Evolutionary conservation across 805 yeast species (phyloP).

Genomic region (Candida loeiensis): DNA sequence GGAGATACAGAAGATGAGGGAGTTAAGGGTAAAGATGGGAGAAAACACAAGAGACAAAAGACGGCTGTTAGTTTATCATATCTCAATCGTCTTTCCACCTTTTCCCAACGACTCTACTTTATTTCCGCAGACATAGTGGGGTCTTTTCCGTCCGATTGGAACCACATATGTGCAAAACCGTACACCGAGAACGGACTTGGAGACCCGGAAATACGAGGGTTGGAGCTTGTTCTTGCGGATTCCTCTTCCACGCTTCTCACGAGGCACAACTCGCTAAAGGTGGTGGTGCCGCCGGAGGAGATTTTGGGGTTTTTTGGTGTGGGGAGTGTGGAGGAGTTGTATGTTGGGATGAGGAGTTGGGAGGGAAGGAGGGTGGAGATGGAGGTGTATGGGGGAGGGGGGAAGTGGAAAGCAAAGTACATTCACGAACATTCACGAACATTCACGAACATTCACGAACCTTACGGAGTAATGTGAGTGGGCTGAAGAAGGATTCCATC

Average conservation of each 20-base stretch:
- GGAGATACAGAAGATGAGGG: too few relatives aligned
- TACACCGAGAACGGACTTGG: conserved; percentile 14
- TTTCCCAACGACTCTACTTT: neutral
- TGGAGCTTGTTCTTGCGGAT: conserved; percentile 26
- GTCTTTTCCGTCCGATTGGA: conserved; percentile 24
- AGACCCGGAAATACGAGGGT: conserved; percentile 24
- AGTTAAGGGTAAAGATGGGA: too few relatives aligned
- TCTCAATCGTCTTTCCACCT: neutral
- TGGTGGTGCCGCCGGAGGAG: conserved; percentile 15
- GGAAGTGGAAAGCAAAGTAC: neutral
- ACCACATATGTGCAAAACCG: conserved; percentile 26
- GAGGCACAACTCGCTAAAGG: conserved; percentile 12
- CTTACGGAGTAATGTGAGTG: too few relatives aligned
- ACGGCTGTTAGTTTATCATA: too few relatives aligned
- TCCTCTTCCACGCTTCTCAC: conserved; percentile 8
- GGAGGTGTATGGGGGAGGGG: neutral
- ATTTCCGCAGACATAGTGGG: conserved; percentile 20
- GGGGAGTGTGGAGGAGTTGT: conserved; percentile 15
- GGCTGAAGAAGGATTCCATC: too few relatives aligned
- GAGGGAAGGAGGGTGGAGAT: neutral
- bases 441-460: too few relatives aligned
- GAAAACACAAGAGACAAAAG: too few relatives aligned
- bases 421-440: too few relatives aligned
- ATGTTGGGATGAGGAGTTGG: conserved; percentile 7
- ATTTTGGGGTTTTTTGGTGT: conserved; percentile 13